Evolutionary conservation across 306 rosid species (phyloP).

Genomic region (Cucurbita maxima): DNA sequence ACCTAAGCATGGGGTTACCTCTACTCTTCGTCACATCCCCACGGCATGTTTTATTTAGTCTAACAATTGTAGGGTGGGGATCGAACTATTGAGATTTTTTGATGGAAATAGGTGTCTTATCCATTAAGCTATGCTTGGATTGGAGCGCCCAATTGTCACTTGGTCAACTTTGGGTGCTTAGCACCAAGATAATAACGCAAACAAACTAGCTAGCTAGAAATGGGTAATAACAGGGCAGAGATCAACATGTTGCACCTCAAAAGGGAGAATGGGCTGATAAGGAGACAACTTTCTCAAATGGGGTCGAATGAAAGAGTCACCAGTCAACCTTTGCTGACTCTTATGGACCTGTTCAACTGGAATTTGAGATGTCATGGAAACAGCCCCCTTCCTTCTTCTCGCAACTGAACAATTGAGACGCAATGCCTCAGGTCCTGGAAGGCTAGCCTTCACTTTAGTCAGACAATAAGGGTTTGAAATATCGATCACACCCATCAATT

Average conservation of each 20-base stretch:
- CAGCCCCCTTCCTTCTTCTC: constrained; percentile 23
- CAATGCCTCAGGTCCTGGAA: constrained; percentile 11
- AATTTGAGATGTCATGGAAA: constrained; percentile 43
- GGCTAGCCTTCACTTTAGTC: constrained; percentile 5
- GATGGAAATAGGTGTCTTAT: neutral
- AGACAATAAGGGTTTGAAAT: constrained; percentile 14
- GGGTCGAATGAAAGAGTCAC: constrained; percentile 72
- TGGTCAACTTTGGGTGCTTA: neutral
- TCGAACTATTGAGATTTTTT: no score
- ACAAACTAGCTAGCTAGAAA: neutral
- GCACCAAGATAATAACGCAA: neutral
- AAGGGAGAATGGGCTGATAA: constrained; percentile 87
- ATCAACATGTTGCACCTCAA: constrained; percentile 40
- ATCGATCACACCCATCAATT: constrained; percentile 47
- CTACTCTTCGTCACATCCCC: neutral
- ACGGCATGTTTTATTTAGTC: no score
- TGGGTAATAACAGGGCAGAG: neutral
- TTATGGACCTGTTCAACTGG: constrained; percentile 35
- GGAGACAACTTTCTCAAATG: constrained; percentile 76
- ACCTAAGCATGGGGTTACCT: no score
- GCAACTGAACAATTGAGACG: constrained; percentile 17
- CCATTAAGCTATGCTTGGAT: neutral
- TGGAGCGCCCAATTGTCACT: neutral
- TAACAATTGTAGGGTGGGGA: no score
- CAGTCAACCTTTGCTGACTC: constrained; percentile 27